Conservation (phyloP, 345 rosid genomes). For the Toxicodendron radicans region DNA sequence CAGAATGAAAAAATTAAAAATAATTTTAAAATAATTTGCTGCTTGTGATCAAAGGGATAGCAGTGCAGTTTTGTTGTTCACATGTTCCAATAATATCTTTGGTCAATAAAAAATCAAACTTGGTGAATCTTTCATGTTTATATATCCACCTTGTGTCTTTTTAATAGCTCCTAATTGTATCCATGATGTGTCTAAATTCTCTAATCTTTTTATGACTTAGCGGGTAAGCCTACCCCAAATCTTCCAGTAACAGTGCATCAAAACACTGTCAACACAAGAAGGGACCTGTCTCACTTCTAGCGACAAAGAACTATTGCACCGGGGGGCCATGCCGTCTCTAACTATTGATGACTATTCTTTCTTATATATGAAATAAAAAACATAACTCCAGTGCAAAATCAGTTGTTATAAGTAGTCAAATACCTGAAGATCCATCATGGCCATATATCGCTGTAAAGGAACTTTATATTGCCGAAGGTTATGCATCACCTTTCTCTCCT, state of each 20-base stretch:
- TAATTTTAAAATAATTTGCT: too few species aligned
- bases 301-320: neutral
- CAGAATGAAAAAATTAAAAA: neutral
- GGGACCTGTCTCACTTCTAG: neutral
- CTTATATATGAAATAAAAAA: neutral
- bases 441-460: conserved; percentile 86
- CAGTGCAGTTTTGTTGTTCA: neutral
- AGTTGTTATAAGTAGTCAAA: neutral
- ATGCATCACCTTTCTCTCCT: conserved; percentile 77
- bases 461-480: conserved; percentile 78
- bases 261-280: neutral
- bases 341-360: neutral
- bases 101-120: neutral
- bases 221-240: too few species aligned
- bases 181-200: too few species aligned
- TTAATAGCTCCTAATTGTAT: neutral
- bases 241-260: too few species aligned
- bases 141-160: neutral
- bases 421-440: conserved; percentile 98
- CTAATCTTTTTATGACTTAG: too few species aligned
- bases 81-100: neutral
- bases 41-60: neutral
- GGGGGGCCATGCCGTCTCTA: neutral
- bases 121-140: neutral
- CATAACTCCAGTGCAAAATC: neutral